A percentile compares a stretch with the other conserved stretches of the same genome.
These are phyloP conservation scores for Torulaspora pretoriensis DNA, from an alignment of 1,139 yeast genomes.

Conservation along the genomic window DNA sequence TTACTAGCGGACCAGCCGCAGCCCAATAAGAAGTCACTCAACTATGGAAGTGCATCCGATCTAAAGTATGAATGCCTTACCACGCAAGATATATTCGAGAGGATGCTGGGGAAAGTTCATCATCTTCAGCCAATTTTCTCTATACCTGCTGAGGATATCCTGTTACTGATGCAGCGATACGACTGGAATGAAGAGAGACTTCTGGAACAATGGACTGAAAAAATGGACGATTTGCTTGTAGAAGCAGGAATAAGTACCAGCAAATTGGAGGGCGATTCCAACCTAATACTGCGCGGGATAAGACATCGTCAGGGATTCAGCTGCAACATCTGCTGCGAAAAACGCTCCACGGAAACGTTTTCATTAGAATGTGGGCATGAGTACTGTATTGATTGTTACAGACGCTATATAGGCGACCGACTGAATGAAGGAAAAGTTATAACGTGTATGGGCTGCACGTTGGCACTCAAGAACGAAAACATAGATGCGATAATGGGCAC, in stretches of 20 bases:
- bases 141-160: conserved; percentile 30
- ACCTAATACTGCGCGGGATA: conserved; percentile 19
- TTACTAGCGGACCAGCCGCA: conserved; percentile 17
- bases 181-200: conserved; percentile 75
- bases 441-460: conserved; percentile 57
- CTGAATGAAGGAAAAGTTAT: conserved; percentile 55
- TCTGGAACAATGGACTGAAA: conserved; percentile 61
- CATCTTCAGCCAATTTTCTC: conserved; percentile 31
- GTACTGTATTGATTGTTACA: conserved; percentile 66
- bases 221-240: conserved; percentile 43
- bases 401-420: conserved; percentile 51
- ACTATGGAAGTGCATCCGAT: conserved; percentile 26
- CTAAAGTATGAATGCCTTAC: conserved; percentile 33
- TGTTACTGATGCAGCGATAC: conserved; percentile 54
- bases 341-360: conserved; percentile 42
- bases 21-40: conserved; percentile 10
- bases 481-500: conserved; percentile 38
- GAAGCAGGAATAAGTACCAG: conserved; percentile 47
- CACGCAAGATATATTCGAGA: conserved; percentile 29
- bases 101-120: conserved; percentile 28
- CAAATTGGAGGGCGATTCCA: conserved; percentile 10
- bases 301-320: conserved; percentile 37
- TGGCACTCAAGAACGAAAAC: conserved; percentile 35
- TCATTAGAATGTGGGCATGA: conserved; percentile 64
- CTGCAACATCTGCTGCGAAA: conserved; percentile 73